Conservation (phyloP, 1,284 basidiomycete genomes). For the Lentinula novae-zelandiae region DNA sequence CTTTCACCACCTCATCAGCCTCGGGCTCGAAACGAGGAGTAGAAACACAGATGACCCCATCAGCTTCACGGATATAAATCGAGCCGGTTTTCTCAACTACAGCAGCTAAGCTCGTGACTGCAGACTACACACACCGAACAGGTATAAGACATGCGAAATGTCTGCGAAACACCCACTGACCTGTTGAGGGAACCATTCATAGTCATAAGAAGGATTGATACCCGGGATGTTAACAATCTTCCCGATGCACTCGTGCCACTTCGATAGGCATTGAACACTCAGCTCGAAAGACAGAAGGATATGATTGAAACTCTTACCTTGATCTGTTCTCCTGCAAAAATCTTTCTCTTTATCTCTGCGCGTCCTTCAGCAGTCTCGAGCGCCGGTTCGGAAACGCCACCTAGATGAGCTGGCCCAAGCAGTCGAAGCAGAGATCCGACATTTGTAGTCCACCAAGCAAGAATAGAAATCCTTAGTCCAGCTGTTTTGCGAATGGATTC, state of each 20-base stretch:
- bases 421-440: neutral
- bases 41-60: constrained; percentile 7
- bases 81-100: neutral
- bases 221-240: constrained; percentile 5
- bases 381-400: neutral
- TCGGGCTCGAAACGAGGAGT: neutral
- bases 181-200: constrained; percentile 21
- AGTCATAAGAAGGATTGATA: constrained; percentile 20
- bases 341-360: neutral
- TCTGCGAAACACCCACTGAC: neutral
- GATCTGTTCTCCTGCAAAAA: neutral
- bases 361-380: constrained; percentile 6
- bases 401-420: constrained; percentile 2
- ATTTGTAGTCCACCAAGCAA: constrained; percentile 1
- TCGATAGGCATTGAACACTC: neutral
- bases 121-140: too few relatives aligned
- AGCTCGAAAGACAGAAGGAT: neutral
- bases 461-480: neutral
- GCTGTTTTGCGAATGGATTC: constrained; percentile 4
- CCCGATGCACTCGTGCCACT: neutral
- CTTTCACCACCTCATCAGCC: neutral
- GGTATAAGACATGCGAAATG: too few relatives aligned
- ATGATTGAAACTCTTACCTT: neutral
- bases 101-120: neutral
- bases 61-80: constrained; percentile 5